A percentile compares a stretch with the other conserved stretches of the same genome.
phyloP scores from a whole-genome alignment of 306 rosid species.

The Gleditsia sinensis region DNA sequence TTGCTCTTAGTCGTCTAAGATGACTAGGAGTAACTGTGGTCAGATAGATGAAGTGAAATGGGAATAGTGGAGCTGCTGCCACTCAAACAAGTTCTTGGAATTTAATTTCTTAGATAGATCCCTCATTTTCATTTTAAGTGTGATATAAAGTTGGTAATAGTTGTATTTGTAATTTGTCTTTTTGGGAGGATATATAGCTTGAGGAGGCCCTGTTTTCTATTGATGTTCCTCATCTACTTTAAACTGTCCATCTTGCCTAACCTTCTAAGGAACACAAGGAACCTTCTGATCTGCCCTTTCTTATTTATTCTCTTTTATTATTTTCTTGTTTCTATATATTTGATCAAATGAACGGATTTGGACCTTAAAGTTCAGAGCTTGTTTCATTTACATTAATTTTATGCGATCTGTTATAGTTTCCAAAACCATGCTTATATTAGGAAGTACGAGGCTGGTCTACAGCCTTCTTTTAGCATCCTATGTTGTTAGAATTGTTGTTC shows the following conservation, averaged over 20 bases:
- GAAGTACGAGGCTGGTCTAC: too few relatives aligned
- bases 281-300: not conserved
- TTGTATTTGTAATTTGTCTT: not conserved
- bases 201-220: conserved; percentile 37
- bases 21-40: not conserved
- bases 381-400: too few relatives aligned
- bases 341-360: not conserved
- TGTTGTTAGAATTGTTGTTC: not conserved
- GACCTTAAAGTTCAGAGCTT: not conserved
- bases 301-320: not conserved
- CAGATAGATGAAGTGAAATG: not conserved
- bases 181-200: conserved; percentile 24
- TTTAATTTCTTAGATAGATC: not conserved
- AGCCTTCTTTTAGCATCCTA: not conserved
- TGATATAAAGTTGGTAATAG: not conserved
- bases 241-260: not conserved
- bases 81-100: not conserved
- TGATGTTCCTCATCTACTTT: conserved; percentile 22
- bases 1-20: not conserved
- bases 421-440: too few relatives aligned
- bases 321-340: not conserved
- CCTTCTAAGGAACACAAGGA: conserved; percentile 4
- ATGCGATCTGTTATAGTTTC: too few relatives aligned
- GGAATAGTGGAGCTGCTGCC: not conserved
- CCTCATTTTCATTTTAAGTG: too few relatives aligned